phyloP scores from a whole-genome alignment of 169 alveolate genomes.

The Theileria annulata region DNA sequence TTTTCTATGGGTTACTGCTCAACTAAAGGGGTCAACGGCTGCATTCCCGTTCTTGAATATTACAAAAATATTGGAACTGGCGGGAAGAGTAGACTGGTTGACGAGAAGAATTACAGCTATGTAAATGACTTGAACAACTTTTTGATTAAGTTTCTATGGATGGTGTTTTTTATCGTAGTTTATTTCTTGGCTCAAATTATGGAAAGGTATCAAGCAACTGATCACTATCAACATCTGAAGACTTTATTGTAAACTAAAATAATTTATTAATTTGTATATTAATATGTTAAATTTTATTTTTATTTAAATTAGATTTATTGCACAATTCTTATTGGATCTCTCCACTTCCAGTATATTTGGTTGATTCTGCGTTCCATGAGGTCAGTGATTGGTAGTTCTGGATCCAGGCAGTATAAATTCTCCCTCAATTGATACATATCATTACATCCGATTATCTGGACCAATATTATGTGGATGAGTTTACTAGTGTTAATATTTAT shows the following conservation, averaged over 20 bases:
- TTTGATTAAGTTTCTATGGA: slow-evolving; percentile 20
- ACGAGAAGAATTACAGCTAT: slow-evolving; percentile 9
- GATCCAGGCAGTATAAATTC: slow-evolving; percentile 74
- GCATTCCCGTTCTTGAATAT: slow-evolving; percentile 32
- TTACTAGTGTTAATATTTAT: background rate
- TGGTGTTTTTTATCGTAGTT: background rate
- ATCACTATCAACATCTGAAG: background rate
- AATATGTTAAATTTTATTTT: too few species aligned
- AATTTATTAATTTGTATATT: background rate
- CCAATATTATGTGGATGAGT: background rate
- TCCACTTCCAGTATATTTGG: slow-evolving; percentile 83
- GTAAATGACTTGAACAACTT: slow-evolving; percentile 40
- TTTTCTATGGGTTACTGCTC: slow-evolving; percentile 25
- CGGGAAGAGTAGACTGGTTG: background rate
- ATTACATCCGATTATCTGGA: slow-evolving; percentile 75
- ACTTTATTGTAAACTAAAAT: background rate
- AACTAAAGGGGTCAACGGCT: slow-evolving; percentile 20
- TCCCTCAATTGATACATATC: slow-evolving; percentile 80
- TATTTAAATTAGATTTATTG: slow-evolving; percentile 41
- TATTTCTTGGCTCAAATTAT: background rate
- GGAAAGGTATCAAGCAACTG: slow-evolving; percentile 18
- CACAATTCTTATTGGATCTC: slow-evolving; percentile 79
- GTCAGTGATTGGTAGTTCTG: slow-evolving; percentile 74
- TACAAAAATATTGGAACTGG: background rate
- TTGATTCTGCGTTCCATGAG: slow-evolving; percentile 79